phyloP scores from a whole-genome alignment of 192 early-diverging fungal species.

The Coemansia sp. region DNA sequence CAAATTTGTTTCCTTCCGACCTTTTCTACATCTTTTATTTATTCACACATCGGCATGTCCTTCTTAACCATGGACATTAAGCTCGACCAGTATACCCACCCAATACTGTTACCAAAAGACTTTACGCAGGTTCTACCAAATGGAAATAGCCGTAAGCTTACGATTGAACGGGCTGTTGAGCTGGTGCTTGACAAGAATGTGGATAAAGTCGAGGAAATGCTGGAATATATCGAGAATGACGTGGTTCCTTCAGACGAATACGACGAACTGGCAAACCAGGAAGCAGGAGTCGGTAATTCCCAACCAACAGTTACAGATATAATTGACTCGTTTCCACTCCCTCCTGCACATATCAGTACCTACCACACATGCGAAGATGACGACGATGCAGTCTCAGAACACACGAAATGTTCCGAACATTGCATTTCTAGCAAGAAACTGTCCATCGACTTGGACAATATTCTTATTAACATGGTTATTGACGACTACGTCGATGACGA shows the following conservation, averaged over 20 bases:
- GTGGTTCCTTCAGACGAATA: background rate
- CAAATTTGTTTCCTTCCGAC: too few species aligned
- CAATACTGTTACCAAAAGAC: background rate
- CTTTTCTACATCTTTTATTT: too few species aligned
- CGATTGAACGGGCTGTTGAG: background rate
- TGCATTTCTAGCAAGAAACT: background rate
- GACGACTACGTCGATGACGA: background rate
- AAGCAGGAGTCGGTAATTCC: background rate
- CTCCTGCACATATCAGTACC: background rate
- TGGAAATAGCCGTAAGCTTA: background rate
- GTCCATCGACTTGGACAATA: background rate
- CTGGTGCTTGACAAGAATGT: background rate
- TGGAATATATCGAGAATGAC: background rate
- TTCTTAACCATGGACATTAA: too few species aligned
- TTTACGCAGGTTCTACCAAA: background rate
- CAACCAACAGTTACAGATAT: background rate
- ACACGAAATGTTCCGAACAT: background rate
- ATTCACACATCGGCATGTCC: too few species aligned
- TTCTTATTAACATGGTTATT: background rate
- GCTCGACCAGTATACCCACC: too few species aligned
- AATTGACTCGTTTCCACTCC: background rate
- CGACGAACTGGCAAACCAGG: background rate
- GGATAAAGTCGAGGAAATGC: background rate
- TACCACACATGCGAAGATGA: background rate
- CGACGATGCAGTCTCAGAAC: background rate